Evolutionary conservation across 345 rosid species (phyloP), one percentile per base, ranked within the genome.

Genomic region (Eucalyptus erythrocorys): DNA sequence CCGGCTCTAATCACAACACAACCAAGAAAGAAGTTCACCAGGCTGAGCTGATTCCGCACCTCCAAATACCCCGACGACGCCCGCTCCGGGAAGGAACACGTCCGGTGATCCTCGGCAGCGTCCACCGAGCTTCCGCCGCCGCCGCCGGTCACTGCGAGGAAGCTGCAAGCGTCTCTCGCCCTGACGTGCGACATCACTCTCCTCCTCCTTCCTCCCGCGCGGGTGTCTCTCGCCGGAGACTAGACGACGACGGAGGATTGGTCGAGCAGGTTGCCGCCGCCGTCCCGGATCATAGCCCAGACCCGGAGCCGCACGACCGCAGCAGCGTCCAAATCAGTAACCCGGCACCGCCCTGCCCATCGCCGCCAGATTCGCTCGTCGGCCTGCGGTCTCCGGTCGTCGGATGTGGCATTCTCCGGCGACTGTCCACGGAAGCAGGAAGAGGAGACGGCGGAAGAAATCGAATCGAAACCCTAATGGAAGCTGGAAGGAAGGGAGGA

Each of bases 41-140:
- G 48, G 87, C 55, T 3, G 6, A 86, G 61, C 47, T 32, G 13
- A 86, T 49, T 85, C 8, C 30, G 53, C 51, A 90, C 94, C 92
- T 93, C 93, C 5, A 93, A 86, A 13, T 90, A 91, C 79, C 93
- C 93, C 24, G 93, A 91, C 85, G 94, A 90, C 12, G 85, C 87
- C 64, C 89, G 90, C 87, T 91, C 92, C 43, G 91, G 93, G 48
- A 92, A 86, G 55, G 93, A 92, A 81, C 89, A 86, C 87, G 88
- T 88, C 45, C 82, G 89, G 85, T 86, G 88, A 88, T 85, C 89
- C 57, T 89, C 92, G 24, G 85, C 48, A 32, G 45, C 53, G 51
- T 85, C 68, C 85, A 55, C 87, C 80, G 89, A 76, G 22, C 84
- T 76, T 21, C 82, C 26, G 43, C 84, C 84, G 87, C 80, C 37